phyloP scores from a whole-genome alignment of 495 filamentous ascomycete species.

The Aspergillus bertholletiae region DNA sequence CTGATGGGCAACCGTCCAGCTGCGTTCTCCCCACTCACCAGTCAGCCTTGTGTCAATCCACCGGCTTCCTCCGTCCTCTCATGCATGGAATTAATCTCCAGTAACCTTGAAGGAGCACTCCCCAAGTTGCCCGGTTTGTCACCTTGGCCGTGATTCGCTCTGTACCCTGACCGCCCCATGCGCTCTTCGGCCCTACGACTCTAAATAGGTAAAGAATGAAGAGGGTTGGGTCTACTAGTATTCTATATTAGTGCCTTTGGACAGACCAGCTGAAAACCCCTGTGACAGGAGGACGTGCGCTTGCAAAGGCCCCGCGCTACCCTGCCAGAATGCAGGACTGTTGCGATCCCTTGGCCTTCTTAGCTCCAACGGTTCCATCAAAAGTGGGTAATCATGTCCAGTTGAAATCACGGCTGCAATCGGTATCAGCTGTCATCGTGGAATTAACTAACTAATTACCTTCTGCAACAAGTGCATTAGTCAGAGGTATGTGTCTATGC shows the following conservation, averaged over 20 bases:
- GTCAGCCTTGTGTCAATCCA: constrained; percentile 4
- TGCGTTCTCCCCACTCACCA: not conserved
- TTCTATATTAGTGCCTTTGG: not conserved
- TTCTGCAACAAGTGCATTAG: not conserved
- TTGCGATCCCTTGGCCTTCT: not conserved
- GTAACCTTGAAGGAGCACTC: not conserved
- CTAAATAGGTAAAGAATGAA: too few species aligned
- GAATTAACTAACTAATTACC: too few species aligned
- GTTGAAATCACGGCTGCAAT: not conserved
- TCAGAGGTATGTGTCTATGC: not conserved
- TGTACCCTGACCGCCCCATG: not conserved
- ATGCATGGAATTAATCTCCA: not conserved
- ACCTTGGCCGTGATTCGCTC: not conserved
- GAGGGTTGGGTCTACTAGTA: too few species aligned
- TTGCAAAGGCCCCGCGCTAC: not conserved
- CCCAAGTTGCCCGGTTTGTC: not conserved
- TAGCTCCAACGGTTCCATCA: not conserved
- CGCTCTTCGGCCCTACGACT: constrained; percentile 1
- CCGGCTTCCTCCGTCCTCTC: not conserved
- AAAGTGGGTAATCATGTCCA: not conserved
- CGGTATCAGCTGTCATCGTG: not conserved
- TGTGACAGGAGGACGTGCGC: not conserved
- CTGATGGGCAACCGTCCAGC: too few species aligned
- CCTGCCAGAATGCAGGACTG: not conserved
- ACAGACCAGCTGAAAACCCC: constrained; percentile 2